Percentiles rank a stretch among this genome's conserved stretches.
Conservation (phyloP, 208 protist genomes). For the Angomonas deanei region DNA sequence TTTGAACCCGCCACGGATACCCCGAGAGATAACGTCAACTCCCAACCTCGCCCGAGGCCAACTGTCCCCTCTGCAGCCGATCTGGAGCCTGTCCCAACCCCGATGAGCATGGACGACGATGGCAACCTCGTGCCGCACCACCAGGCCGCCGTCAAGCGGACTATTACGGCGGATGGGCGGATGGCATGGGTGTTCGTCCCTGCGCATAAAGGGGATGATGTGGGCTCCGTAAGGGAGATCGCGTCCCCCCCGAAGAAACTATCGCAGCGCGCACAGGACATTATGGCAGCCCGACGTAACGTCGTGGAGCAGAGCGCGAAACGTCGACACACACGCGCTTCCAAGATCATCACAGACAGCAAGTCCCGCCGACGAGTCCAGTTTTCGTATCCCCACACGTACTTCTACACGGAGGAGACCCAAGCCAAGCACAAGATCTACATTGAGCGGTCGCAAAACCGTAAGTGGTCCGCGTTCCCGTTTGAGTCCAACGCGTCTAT, state of each 20-base stretch:
- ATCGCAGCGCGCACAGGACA: slow-evolving; percentile 59
- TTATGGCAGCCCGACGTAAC: slow-evolving; percentile 32
- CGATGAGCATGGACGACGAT: slow-evolving; percentile 29
- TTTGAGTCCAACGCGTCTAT: slow-evolving; percentile 24
- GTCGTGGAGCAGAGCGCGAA: slow-evolving; percentile 32
- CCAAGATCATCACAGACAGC: slow-evolving; percentile 13
- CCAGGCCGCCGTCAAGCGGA: slow-evolving; percentile 32
- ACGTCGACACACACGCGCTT: slow-evolving; percentile 21
- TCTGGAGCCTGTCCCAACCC: slow-evolving; percentile 28
- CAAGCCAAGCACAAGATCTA: slow-evolving; percentile 14
- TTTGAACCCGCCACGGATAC: slow-evolving; percentile 11
- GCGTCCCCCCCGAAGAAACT: slow-evolving; percentile 42
- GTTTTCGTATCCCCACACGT: neutral
- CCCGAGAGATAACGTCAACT: neutral
- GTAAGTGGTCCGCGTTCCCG: slow-evolving; percentile 25
- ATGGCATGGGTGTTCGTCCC: slow-evolving; percentile 52
- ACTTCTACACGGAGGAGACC: slow-evolving; percentile 20
- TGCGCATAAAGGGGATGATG: slow-evolving; percentile 20
- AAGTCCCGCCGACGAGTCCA: neutral
- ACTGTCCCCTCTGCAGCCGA: slow-evolving; percentile 37
- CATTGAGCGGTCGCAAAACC: slow-evolving; percentile 3
- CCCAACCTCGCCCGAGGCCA: slow-evolving; percentile 19
- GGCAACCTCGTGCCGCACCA: slow-evolving; percentile 25
- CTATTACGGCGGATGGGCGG: slow-evolving; percentile 37
- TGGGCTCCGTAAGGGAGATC: slow-evolving; percentile 27